Conservation (phyloP, 1,139 yeast species). For the Geotrichum australiense region DNA sequence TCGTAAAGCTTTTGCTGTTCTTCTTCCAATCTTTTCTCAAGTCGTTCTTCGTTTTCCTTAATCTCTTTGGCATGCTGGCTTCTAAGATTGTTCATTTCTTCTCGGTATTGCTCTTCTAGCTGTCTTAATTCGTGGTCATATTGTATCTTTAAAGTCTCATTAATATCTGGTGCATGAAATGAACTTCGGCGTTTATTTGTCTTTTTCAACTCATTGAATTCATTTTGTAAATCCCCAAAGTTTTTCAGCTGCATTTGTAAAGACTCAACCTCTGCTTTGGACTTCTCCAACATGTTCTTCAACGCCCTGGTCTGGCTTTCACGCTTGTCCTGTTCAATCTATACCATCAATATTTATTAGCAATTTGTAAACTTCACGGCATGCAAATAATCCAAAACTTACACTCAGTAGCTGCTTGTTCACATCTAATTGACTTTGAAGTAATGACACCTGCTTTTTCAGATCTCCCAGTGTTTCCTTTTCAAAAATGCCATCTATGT, state of each 20-base stretch:
- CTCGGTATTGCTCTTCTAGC: slow-evolving; percentile 8
- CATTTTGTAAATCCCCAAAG: slow-evolving; percentile 4
- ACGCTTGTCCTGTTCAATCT: slow-evolving; percentile 12
- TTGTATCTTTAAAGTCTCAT: slow-evolving; percentile 3
- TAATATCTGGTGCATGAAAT: not conserved
- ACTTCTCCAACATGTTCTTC: slow-evolving; percentile 10
- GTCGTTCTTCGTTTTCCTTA: slow-evolving; percentile 8
- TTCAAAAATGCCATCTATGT: too few species aligned
- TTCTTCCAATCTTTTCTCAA: slow-evolving; percentile 10
- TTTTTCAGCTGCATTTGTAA: slow-evolving; percentile 3
- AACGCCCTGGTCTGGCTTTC: slow-evolving; percentile 13
- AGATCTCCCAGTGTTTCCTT: not conserved
- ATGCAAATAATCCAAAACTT: not conserved
- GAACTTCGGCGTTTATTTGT: slow-evolving; percentile 2
- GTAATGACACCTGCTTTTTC: not conserved
- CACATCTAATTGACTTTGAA: slow-evolving; percentile 7
- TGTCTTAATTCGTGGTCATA: slow-evolving; percentile 9
- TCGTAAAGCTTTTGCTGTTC: slow-evolving; percentile 8
- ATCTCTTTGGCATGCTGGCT: slow-evolving; percentile 6
- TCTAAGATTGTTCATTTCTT: slow-evolving; percentile 5
- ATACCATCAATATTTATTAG: not conserved
- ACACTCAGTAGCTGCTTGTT: slow-evolving; percentile 9
- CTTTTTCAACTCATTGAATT: slow-evolving; percentile 4
- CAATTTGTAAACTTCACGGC: not conserved
- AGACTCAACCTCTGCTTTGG: slow-evolving; percentile 9